Base-by-base conservation (phyloP, 139 green algal species). In the Bryopsis sp. region DNA sequence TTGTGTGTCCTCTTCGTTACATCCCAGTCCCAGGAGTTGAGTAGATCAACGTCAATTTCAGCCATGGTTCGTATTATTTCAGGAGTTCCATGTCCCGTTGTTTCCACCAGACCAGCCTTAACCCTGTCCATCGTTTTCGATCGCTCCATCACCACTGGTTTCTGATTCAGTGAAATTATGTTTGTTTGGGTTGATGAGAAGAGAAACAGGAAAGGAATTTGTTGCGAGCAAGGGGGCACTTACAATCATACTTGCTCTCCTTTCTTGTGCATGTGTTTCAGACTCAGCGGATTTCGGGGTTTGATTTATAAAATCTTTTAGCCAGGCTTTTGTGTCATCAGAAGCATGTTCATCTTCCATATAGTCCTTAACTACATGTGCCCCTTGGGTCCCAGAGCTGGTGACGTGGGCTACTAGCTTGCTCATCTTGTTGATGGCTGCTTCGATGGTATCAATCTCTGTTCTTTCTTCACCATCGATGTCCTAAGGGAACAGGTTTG, bases 381-480 rank as follows among this genome's bases (percentile, higher is more conserved):
- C 19, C 37, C 71, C 74, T 70, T 72, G 39, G 36, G 48, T 64
- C 11, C 78, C 74, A 1, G 57, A 48, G 1, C 35, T 32, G 33
- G 39, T 74, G 36, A 84, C 74, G 34, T 85, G 76, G 31, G 65
- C 70, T 37, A 88, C 58, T 39, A 88, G 72, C 46, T 72, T 72
- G 15, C 54, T 72, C 79, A 88, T 82, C 73, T 88, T 88, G 19
- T 62, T 68, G 2, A 88, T 74, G 15, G 73, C 73, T 31, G 72
- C 75, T 39, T 80, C 76, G 22, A 80, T 75, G 26, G 64, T 43
- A 19, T 34, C 46, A 66, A 83, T 70, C 50, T 78, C 73, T 22
- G 50, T 72, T 1, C 58, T 47, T 34, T 73, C 68, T 28, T 39
- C 36, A 32, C 66, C 39, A 48, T 35, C 8, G 33, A 5, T 7